Conservation (phyloP, 495 filamentous ascomycete species). For the Aspergillus coremiiformis region DNA sequence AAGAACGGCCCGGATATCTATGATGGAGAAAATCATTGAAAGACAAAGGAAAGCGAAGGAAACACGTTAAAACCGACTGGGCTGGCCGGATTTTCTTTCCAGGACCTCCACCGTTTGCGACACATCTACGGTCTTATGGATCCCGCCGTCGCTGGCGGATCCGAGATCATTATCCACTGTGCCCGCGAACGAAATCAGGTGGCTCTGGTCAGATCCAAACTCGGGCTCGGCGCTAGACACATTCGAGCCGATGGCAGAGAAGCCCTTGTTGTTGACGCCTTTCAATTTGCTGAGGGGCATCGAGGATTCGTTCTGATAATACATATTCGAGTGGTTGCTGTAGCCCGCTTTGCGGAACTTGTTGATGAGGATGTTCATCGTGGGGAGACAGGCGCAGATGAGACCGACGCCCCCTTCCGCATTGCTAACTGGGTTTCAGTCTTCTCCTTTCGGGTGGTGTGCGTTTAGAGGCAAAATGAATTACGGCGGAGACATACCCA, state of each 20-base stretch:
- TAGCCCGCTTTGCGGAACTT: constrained; percentile 24
- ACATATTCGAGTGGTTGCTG: constrained; percentile 26
- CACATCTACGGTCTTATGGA: constrained; percentile 34
- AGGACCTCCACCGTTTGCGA: constrained; percentile 29
- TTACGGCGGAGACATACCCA: constrained; percentile 38
- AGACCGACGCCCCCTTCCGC: constrained; percentile 41
- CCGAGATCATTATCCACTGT: constrained; percentile 17
- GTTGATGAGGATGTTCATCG: constrained; percentile 31
- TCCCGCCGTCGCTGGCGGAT: constrained; percentile 16
- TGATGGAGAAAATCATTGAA: too few species aligned
- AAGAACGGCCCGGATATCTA: too few species aligned
- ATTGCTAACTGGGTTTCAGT: constrained; percentile 23
- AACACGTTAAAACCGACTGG: too few species aligned
- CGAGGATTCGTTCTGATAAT: constrained; percentile 27
- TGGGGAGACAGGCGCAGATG: constrained; percentile 43
- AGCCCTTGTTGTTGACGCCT: constrained; percentile 9
- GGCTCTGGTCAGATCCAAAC: constrained; percentile 28
- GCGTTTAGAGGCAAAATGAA: background rate
- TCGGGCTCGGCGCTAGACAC: constrained; percentile 16
- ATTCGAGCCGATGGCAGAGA: constrained; percentile 10
- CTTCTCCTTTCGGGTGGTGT: background rate
- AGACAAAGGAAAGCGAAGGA: too few species aligned
- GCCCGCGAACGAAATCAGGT: constrained; percentile 30
- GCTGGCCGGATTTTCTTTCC: background rate
- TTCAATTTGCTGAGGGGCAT: constrained; percentile 25